These are phyloP conservation scores for Xerocomus minutiporus DNA, from an alignment of 1,284 basidiomycete species.

Conservation along the genomic window DNA sequence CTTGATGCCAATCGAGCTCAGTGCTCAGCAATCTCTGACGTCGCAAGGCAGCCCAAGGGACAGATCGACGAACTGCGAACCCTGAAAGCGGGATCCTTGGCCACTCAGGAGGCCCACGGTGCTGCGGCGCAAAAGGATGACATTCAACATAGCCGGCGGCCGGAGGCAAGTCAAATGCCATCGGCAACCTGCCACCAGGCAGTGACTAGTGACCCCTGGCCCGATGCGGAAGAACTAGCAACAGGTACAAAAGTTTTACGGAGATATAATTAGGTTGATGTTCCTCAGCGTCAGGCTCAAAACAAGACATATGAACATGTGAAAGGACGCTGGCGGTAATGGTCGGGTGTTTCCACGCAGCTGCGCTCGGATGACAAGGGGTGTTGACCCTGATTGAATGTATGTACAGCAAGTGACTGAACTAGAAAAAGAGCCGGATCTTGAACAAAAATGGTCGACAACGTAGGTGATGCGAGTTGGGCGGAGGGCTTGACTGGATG, in stretches of 20 bases:
- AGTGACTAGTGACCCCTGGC: background rate
- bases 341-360: constrained; percentile 22
- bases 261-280: constrained; percentile 11
- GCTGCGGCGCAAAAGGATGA: constrained; percentile 14
- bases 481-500: constrained; percentile 23
- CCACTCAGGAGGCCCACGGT: constrained; percentile 6
- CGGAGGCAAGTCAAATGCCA: background rate
- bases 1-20: constrained; percentile 15
- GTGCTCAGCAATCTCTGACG: background rate
- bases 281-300: constrained; percentile 7
- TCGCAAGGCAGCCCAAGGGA: background rate
- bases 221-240: background rate
- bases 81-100: constrained; percentile 16
- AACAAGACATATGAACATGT: constrained; percentile 7
- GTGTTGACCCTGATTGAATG: constrained; percentile 23
- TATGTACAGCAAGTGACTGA: constrained; percentile 9
- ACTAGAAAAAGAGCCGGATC: constrained; percentile 20
- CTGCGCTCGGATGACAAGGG: constrained; percentile 3
- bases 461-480: constrained; percentile 22
- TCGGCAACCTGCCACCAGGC: background rate
- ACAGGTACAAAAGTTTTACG: constrained; percentile 6
- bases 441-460: constrained; percentile 20
- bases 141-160: constrained; percentile 8
- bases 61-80: constrained; percentile 10
- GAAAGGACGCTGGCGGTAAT: constrained; percentile 3